These are phyloP conservation scores for Rhynchospora tenuis DNA, from an alignment of 176 grass and related monocot genomes.

Conservation along the genomic window DNA sequence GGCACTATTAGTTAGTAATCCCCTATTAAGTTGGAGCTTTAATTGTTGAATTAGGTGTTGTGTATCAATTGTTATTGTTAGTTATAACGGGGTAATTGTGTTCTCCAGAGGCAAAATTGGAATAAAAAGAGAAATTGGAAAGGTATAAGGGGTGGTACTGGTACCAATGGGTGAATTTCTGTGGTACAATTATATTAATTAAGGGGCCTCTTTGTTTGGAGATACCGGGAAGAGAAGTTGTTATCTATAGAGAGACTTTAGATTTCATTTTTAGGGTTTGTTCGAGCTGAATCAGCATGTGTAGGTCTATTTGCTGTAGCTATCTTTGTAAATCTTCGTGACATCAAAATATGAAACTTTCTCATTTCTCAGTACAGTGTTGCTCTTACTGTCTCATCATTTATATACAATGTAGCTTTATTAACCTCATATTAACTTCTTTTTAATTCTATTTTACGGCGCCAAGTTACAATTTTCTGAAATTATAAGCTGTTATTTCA, in stretches of 20 bases:
- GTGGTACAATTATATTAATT: background rate
- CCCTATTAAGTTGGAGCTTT: conserved; percentile 19
- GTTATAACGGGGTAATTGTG: conserved; percentile 1
- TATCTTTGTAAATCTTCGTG: conserved; percentile 29
- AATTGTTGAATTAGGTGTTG: conserved; percentile 19
- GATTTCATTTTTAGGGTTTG: conserved; percentile 23
- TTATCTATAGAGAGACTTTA: conserved; percentile 9
- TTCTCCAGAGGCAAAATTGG: conserved; percentile 25
- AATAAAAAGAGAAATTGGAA: conserved; percentile 12
- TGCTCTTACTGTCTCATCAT: conserved; percentile 4
- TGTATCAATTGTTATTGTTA: conserved; percentile 23
- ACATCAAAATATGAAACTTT: conserved; percentile 26
- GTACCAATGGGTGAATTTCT: background rate
- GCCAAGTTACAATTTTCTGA: background rate
- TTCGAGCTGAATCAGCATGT: conserved; percentile 12
- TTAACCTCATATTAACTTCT: background rate
- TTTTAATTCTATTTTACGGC: background rate
- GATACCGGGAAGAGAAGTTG: conserved; percentile 6
- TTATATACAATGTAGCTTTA: conserved; percentile 4
- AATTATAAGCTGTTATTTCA: background rate
- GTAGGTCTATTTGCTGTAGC: conserved; percentile 19
- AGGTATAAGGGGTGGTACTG: background rate
- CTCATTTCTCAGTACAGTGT: conserved; percentile 18
- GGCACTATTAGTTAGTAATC: conserved; percentile 24
- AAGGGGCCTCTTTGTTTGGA: background rate